Base-by-base conservation (phyloP, 1,284 basidiomycete genomes). In the Pyrrhoderma lamaoense region DNA sequence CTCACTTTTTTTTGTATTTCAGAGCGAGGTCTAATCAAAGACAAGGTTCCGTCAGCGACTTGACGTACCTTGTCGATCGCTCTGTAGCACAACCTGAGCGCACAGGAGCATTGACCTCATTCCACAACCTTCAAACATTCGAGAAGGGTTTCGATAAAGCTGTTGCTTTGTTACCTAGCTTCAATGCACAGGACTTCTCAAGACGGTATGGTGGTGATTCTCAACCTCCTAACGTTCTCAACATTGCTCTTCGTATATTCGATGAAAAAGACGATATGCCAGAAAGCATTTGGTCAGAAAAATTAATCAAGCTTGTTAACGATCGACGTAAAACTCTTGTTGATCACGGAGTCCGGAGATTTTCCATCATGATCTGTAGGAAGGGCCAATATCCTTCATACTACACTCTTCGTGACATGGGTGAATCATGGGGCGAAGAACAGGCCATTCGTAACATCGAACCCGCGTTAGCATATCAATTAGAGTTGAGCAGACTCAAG, bases 401-500 rank as follows among this genome's bases (percentile, higher is more conserved):
- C 75, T 91, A 87, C 72, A 99, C 96, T 43, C 73, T 98, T 42
- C 89, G 96, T 56, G 79, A 85, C 52, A 75, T 79, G 61, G 73
- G 81, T 45, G 85, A 82, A 22, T 66, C 67, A 14, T 99, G 96
- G 96, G 79, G 76, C 56, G 96, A 99, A 76, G 93, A 98, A 68
- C 83, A 92, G 65, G 86, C 93, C 9, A 96, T 99, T 65, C 88
- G 95, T 67, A 97, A 99, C 74, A 93, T 98, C 58, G 96, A 99
- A 67, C 96, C 96, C 23, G 96, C 96, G 36, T 77, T 99, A 46
- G 96, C 96, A 35, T 99, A 93, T 81, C 96, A 99, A 72, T 80
- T 99, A 47, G 96, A 99, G 70, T 85, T 99, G 52, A 89, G 87
- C 67, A 89, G 96, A 47, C 77, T 99, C 57, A 95, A 93, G 40